These are phyloP conservation scores for Arthrocladium fulminans DNA, from an alignment of 2,329 filamentous ascomycete genomes.

Conservation along the genomic window DNA sequence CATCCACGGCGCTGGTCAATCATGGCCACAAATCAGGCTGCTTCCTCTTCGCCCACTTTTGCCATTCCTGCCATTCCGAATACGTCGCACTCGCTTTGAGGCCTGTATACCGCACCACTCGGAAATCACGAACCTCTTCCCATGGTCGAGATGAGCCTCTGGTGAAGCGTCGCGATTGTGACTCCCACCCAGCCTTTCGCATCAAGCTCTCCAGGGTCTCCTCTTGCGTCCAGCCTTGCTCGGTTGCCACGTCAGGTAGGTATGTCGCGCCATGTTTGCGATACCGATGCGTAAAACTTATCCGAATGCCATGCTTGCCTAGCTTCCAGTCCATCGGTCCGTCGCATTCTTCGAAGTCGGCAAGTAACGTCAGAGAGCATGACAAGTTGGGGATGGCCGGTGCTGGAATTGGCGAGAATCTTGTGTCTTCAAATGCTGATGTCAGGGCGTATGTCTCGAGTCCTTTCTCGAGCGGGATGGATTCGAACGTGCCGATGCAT, in stretches of 20 bases:
- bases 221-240: constrained; percentile 93
- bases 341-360: constrained; percentile 68
- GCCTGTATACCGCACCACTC: constrained; percentile 78
- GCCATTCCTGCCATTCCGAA: constrained; percentile 69
- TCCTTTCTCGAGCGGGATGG: constrained; percentile 62
- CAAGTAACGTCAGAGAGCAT: constrained; percentile 69
- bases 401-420: constrained; percentile 50
- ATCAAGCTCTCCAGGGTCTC: constrained; percentile 83
- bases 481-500: constrained; percentile 91
- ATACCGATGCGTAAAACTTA: constrained; percentile 61
- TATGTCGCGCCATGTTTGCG: constrained; percentile 78
- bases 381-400: constrained; percentile 40
- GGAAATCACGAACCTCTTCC: constrained; percentile 64
- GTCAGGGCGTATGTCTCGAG: constrained; percentile 74
- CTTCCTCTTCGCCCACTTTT: constrained; percentile 54
- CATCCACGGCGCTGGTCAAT: neutral
- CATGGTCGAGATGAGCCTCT: constrained; percentile 44
- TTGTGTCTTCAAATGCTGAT: constrained; percentile 59
- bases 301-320: constrained; percentile 76
- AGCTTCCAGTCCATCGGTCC: constrained; percentile 77
- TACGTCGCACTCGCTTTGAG: constrained; percentile 65
- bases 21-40: constrained; percentile 7
- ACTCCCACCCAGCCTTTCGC: constrained; percentile 84
- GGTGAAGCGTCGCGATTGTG: constrained; percentile 30
- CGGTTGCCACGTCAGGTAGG: constrained; percentile 77